phyloP scores from a whole-genome alignment of 2,329 filamentous ascomycete genomes.

The Paecilomyces sp. region DNA sequence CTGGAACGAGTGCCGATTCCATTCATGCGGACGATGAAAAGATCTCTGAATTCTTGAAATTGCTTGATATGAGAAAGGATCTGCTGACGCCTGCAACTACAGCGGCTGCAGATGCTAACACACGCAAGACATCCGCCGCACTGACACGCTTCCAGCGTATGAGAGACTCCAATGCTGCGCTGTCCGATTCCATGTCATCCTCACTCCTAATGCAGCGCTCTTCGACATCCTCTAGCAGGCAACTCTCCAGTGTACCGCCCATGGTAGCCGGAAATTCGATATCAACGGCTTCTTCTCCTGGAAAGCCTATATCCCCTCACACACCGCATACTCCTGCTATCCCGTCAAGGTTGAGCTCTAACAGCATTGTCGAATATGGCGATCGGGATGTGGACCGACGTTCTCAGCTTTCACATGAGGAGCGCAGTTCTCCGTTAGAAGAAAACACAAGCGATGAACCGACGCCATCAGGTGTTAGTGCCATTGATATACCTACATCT shows the following conservation, averaged over 20 bases:
- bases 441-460: slow-evolving; percentile 29
- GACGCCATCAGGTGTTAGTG: slow-evolving; percentile 29
- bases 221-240: slow-evolving; percentile 69
- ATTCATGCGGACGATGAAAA: slow-evolving; percentile 81
- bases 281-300: slow-evolving; percentile 81
- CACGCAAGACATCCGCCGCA: slow-evolving; percentile 69
- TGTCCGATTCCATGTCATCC: slow-evolving; percentile 90
- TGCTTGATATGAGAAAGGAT: slow-evolving; percentile 81
- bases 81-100: slow-evolving; percentile 61
- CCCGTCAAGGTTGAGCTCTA: slow-evolving; percentile 85
- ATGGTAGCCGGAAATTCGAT: slow-evolving; percentile 61
- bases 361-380: slow-evolving; percentile 70
- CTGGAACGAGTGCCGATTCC: slow-evolving; percentile 56
- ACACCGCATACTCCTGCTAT: slow-evolving; percentile 91
- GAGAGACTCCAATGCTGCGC: slow-evolving; percentile 77
- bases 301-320: slow-evolving; percentile 81
- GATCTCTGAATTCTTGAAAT: slow-evolving; percentile 86
- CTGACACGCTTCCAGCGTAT: slow-evolving; percentile 81
- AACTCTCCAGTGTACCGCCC: slow-evolving; percentile 57
- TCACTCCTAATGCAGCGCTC: slow-evolving; percentile 80
- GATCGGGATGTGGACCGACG: slow-evolving; percentile 29
- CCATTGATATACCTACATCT: slow-evolving; percentile 44
- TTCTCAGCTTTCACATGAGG: slow-evolving; percentile 19
- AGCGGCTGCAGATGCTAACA: slow-evolving; percentile 56
- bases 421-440: slow-evolving; percentile 25